Percentiles rank a stretch among this genome's conserved stretches.
phyloP scores from a whole-genome alignment of 78 protist species.

The slime mould (Dictyostelium discoideum) region dicty_2.7 NC_007088.5:5187001-5187500 shows the following conservation, averaged over 20 bases:
- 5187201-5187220: not conserved
- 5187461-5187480: too few species aligned
- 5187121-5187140: not conserved
- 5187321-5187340: not conserved
- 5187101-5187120: not conserved
- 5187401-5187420: not conserved
- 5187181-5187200: not conserved
- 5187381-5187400: not conserved
- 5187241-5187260: slow-evolving; percentile 1
- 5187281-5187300: not conserved
- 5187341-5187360: not conserved
- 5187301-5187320: not conserved
- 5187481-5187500: too few species aligned
- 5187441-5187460: too few species aligned
- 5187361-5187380: slow-evolving; percentile 8
- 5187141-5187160: not conserved
- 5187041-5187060: not conserved
- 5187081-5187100: not conserved
- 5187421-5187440: not conserved
- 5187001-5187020: not conserved
- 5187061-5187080: not conserved
- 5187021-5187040: not conserved
- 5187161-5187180: not conserved
- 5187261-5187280: not conserved
- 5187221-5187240: not conserved